Base-by-base conservation (phyloP, 257 asterid species). In the Penstemon newberryi region DNA sequence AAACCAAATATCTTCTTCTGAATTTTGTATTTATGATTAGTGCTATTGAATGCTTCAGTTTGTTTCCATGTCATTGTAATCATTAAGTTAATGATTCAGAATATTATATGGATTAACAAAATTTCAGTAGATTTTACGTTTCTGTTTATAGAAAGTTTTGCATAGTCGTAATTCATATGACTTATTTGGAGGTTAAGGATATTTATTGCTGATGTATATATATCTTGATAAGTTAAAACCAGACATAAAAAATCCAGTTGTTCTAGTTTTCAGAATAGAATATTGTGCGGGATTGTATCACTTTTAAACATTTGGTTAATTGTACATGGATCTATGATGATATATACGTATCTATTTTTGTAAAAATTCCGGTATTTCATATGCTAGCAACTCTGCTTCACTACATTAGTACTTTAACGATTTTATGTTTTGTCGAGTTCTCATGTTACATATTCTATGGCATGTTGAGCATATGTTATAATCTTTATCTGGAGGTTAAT, bases 401-500 rank as follows among this genome's bases (percentile, higher is more conserved):
- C 33, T 25, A 25, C 33, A 25, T 25, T 25, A 25, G 33, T 25
- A 25, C 3, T 25, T 25, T 1, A 25, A 25, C 1, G 33, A 25
- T 25, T 25, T 25, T 25, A 25, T 64, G 33, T 25, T 25, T 25
- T 25, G 33, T 25, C 8, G 1, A 45, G 12, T 61, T 43, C 50
- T 51, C 36, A 61, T 37, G 70, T 33, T 52, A 38, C 56, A 1
- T 25, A 70, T 47, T 37, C 45, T 53, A 47, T 37, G 70, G 51
- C 52, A 43, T 64, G 56, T 51, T 41, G 51, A 40, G 66, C 60
- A 5, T 18, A 59, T 33, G 51, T 45, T 47, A 13, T 67, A 41
- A 41, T 65, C 37, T 45, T 56, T 46, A 37, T 64, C 68, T 47
- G 63, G 65, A 69, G 53, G 36, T 65, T 69, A 51, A 60, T n/a